Conservation (phyloP, 1,284 basidiomycete species). For the Sphaerobolus stellatus region DNA sequence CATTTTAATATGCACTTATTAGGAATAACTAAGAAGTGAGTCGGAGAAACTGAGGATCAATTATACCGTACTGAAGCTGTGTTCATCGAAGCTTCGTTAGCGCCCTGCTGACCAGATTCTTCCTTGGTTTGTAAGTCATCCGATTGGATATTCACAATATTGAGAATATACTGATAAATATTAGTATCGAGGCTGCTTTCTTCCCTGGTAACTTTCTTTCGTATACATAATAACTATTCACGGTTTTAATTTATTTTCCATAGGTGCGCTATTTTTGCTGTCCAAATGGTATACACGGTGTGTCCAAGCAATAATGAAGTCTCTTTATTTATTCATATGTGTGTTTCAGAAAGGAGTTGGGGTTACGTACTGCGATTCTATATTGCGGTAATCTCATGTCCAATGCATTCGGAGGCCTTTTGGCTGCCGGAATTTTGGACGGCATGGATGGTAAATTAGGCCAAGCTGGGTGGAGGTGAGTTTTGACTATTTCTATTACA, state of each 20-base stretch:
- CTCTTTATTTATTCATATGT: slow-evolving; percentile 29
- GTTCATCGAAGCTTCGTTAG: slow-evolving; percentile 31
- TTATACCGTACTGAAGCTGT: not conserved
- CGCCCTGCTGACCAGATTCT: slow-evolving; percentile 42
- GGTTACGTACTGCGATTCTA: slow-evolving; percentile 36
- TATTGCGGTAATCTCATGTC: slow-evolving; percentile 49
- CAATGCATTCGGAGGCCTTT: slow-evolving; percentile 50
- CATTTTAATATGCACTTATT: no score
- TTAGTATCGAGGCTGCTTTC: slow-evolving; percentile 39
- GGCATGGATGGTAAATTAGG: slow-evolving; percentile 51
- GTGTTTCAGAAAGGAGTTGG: slow-evolving; percentile 21
- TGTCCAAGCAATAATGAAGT: not conserved
- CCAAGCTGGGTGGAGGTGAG: slow-evolving; percentile 40
- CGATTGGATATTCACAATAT: no score
- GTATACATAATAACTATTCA: not conserved
- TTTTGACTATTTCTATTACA: no score
- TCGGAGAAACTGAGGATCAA: not conserved
- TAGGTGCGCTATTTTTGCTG: slow-evolving; percentile 34
- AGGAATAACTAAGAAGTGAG: slow-evolving; percentile 29
- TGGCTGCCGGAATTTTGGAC: slow-evolving; percentile 36
- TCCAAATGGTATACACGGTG: slow-evolving; percentile 36
- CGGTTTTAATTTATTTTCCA: not conserved
- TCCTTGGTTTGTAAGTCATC: slow-evolving; percentile 35
- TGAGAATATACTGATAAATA: not conserved
- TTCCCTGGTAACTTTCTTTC: slow-evolving; percentile 37